Percentiles rank a stretch among this genome's conserved stretches.
phyloP scores from a whole-genome alignment of 2,329 filamentous ascomycete species.

The Penicillium frequentans region DNA sequence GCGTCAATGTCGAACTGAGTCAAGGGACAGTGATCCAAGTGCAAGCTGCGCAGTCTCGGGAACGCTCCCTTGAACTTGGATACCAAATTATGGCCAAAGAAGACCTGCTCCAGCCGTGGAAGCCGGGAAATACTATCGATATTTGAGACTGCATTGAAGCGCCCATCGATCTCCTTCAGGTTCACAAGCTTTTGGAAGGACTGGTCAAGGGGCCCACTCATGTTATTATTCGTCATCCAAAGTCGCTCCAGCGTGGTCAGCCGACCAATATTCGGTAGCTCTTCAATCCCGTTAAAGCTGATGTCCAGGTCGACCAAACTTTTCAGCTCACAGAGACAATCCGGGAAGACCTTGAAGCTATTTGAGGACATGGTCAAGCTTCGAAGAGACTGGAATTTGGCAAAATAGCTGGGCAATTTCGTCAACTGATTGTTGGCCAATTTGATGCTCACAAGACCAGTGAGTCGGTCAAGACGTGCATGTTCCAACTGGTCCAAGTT shows the following conservation, averaged over 20 bases:
- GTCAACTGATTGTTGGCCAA: conserved; percentile 90
- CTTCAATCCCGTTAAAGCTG: conserved; percentile 89
- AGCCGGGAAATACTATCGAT: conserved; percentile 85
- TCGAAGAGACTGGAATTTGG: conserved; percentile 73
- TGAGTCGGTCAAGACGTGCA: conserved; percentile 74
- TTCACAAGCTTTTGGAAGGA: conserved; percentile 71
- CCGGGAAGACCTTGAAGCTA: conserved; percentile 79
- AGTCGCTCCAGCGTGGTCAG: conserved; percentile 80
- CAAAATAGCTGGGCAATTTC: conserved; percentile 77
- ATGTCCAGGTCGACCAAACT: conserved; percentile 90
- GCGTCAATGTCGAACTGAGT: conserved; percentile 85
- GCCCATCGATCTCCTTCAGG: conserved; percentile 87
- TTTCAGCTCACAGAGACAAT: conserved; percentile 77
- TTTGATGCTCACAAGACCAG: conserved; percentile 81
- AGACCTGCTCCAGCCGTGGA: conserved; percentile 82
- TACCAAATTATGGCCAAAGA: conserved; percentile 89
- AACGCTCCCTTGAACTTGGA: conserved; percentile 91
- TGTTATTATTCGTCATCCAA: conserved; percentile 92
- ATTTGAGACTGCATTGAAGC: conserved; percentile 85
- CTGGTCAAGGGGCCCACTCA: conserved; percentile 72
- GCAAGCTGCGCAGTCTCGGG: conserved; percentile 75
- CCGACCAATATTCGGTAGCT: conserved; percentile 75
- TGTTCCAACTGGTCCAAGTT: conserved; percentile 82
- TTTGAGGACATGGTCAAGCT: conserved; percentile 94
- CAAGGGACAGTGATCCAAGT: conserved; percentile 91